Conservation (phyloP, 2,329 filamentous ascomycete genomes). For the Fonsecaea nubica region DNA sequence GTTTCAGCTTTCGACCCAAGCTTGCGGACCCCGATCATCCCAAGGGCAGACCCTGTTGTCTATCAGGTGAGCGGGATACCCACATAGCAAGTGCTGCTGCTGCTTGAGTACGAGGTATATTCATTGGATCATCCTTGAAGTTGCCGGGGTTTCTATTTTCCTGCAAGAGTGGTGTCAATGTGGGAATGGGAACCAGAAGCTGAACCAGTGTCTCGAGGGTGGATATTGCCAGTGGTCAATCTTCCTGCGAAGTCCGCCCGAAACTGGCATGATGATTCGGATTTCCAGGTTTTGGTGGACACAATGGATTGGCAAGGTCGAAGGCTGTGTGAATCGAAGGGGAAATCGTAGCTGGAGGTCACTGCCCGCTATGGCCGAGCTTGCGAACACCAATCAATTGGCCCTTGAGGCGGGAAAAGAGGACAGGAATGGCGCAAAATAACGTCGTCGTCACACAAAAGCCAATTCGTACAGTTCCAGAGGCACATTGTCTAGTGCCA, state of each 20-base stretch:
- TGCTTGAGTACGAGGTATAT: not conserved
- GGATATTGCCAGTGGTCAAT: not conserved
- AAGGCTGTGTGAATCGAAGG: not conserved
- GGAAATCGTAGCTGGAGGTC: not conserved
- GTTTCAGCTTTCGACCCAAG: conserved; percentile 1
- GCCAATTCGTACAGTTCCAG: not conserved
- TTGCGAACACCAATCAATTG: conserved; percentile 1
- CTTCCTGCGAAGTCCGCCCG: not conserved
- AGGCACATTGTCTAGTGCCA: not conserved
- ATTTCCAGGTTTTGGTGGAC: not conserved
- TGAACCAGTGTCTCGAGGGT: conserved; percentile 6
- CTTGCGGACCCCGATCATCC: conserved; percentile 4
- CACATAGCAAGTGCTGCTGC: not conserved
- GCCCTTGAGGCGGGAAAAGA: not conserved
- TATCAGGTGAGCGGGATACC: not conserved
- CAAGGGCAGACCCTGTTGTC: not conserved
- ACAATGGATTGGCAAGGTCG: not conserved
- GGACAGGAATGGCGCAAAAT: not conserved
- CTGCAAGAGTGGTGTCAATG: not conserved
- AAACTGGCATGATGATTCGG: not conserved
- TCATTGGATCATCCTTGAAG: not conserved
- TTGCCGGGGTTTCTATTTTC: conserved; percentile 2
- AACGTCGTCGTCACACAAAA: not conserved
- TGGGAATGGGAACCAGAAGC: not conserved
- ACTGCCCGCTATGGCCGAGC: not conserved